phyloP scores from a whole-genome alignment of 352 stramenopile genomes.

The Globisporangium sylvaticum region DNA sequence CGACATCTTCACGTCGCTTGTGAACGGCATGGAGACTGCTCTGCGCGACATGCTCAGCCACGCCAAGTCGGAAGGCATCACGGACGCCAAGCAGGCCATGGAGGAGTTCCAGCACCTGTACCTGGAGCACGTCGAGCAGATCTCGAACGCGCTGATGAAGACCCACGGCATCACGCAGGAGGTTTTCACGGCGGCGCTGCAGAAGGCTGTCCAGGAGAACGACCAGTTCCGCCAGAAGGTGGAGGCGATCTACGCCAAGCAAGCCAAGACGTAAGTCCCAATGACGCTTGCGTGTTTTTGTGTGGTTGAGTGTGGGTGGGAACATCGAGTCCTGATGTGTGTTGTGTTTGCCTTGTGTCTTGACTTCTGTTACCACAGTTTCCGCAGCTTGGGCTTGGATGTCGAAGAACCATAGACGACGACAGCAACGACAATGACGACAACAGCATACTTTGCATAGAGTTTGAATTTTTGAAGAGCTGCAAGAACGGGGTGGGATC shows the following conservation, averaged over 20 bases:
- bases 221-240: constrained; percentile 65
- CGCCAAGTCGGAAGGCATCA: constrained; percentile 66
- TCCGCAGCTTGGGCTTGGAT: constrained; percentile 65
- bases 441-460: constrained; percentile 8
- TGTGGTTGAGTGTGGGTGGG: not conserved
- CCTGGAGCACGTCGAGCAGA: constrained; percentile 68
- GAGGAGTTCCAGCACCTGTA: constrained; percentile 75
- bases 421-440: not conserved
- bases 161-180: constrained; percentile 54
- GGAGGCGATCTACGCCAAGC: constrained; percentile 62
- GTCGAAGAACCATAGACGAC: constrained; percentile 41
- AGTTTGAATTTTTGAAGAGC: constrained; percentile 5
- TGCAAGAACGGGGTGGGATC: not conserved
- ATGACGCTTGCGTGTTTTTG: not conserved
- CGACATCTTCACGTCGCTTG: constrained; percentile 58
- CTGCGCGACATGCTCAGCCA: constrained; percentile 75
- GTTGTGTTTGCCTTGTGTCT: not conserved
- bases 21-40: constrained; percentile 74
- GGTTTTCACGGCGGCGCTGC: constrained; percentile 60
- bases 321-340: not conserved
- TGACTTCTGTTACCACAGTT: constrained; percentile 25
- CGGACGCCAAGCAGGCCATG: constrained; percentile 60
- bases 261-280: constrained; percentile 59
- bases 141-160: constrained; percentile 68
- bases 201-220: constrained; percentile 64